Evolutionary conservation across 202 grass and related monocot species (phyloP).

Genomic region (Cymbopogon flexuosus): DNA sequence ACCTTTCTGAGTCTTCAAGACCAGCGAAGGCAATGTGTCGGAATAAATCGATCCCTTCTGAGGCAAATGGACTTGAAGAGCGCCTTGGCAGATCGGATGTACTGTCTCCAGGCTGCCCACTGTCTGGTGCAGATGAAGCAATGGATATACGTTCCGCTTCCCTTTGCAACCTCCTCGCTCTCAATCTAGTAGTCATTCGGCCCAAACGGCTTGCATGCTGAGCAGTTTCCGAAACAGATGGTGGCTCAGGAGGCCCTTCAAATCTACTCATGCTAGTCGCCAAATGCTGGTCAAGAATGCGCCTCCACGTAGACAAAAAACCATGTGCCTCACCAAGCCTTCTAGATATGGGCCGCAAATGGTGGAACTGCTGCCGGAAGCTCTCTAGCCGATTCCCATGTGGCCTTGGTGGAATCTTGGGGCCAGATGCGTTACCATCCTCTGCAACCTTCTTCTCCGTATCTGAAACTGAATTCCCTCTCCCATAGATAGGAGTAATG

Average conservation of each 20-base stretch:
- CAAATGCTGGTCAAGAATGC: slow-evolving; percentile 69
- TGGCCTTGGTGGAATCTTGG: slow-evolving; percentile 73
- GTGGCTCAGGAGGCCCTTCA: slow-evolving; percentile 55
- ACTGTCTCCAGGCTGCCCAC: slow-evolving; percentile 33
- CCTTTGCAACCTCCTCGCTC: slow-evolving; percentile 71
- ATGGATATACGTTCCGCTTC: slow-evolving; percentile 36
- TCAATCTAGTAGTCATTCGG: slow-evolving; percentile 63
- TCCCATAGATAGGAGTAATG: slow-evolving; percentile 84
- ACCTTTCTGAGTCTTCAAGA: slow-evolving; percentile 60
- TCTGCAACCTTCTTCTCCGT: slow-evolving; percentile 46
- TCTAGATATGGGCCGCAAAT: slow-evolving; percentile 76
- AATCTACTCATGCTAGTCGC: slow-evolving; percentile 39
- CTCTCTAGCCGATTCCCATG: slow-evolving; percentile 77
- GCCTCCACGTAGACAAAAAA: slow-evolving; percentile 62
- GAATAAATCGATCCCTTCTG: slow-evolving; percentile 74
- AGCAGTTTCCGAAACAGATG: slow-evolving; percentile 57
- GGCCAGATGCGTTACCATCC: slow-evolving; percentile 39
- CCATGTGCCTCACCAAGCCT: slow-evolving; percentile 62
- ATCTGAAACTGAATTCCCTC: slow-evolving; percentile 55
- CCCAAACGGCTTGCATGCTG: slow-evolving; percentile 40
- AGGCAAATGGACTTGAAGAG: slow-evolving; percentile 51
- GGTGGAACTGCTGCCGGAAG: slow-evolving; percentile 80
- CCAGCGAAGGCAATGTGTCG: slow-evolving; percentile 44
- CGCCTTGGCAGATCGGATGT: slow-evolving; percentile 34
- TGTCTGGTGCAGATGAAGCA: slow-evolving; percentile 28